phyloP scores from a whole-genome alignment of 306 rosid genomes.

The Lagenaria siceraria region DNA sequence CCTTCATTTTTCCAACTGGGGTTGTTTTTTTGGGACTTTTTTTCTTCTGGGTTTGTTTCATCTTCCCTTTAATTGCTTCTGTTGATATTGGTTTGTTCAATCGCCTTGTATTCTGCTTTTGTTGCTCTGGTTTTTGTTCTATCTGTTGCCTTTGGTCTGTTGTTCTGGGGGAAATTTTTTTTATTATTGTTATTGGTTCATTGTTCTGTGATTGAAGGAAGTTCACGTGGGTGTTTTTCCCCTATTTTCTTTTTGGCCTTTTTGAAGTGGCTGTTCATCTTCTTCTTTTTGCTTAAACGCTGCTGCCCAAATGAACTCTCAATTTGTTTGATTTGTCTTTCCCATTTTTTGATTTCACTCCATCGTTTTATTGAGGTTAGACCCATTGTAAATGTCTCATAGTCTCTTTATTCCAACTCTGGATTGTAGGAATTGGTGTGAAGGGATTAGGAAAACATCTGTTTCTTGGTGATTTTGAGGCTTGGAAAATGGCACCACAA shows the following conservation, averaged over 20 bases:
- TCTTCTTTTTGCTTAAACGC: background rate
- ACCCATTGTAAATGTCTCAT: background rate
- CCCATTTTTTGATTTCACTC: background rate
- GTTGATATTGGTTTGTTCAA: background rate
- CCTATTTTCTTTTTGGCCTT: background rate
- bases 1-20: background rate
- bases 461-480: conserved; percentile 11
- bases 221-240: background rate
- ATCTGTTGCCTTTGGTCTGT: background rate
- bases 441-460: background rate
- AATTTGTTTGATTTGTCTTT: background rate
- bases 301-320: background rate
- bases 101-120: background rate
- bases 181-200: background rate
- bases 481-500: conserved; percentile 49
- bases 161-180: background rate
- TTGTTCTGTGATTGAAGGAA: conserved; percentile 5
- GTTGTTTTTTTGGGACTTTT: background rate
- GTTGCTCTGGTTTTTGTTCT: background rate
- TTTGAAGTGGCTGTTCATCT: background rate
- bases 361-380: background rate
- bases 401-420: background rate
- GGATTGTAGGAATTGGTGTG: background rate
- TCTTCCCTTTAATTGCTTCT: background rate
- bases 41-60: background rate